A percentile compares a stretch with the other conserved stretches of the same genome.
Conservation (phyloP, 495 filamentous ascomycete species). For the Aspergillus ellipticus region DNA sequence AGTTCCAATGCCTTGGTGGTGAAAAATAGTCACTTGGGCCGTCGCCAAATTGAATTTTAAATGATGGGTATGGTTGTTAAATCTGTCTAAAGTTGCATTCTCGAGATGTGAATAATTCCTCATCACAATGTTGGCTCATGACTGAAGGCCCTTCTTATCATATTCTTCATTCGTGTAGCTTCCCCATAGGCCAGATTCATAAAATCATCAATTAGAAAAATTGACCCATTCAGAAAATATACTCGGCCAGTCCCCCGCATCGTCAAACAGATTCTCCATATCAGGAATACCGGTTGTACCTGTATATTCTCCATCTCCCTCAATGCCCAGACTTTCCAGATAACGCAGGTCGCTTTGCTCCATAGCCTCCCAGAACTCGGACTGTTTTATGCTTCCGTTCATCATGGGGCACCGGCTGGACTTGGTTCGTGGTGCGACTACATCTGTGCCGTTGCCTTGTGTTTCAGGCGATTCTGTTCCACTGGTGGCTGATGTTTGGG, state of each 20-base stretch:
- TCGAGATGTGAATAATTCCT: no score
- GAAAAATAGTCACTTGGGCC: no score
- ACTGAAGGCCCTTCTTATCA: no score
- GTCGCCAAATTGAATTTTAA: no score
- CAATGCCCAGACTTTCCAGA: neutral
- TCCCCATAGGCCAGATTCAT: no score
- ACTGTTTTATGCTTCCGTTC: neutral
- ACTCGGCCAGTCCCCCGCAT: neutral
- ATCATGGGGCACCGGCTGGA: neutral
- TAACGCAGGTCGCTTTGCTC: neutral
- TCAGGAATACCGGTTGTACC: neutral
- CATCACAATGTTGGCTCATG: no score
- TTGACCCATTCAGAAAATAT: slow-evolving; percentile 2
- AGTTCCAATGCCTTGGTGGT: no score
- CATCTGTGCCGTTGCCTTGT: neutral
- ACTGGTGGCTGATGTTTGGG: neutral
- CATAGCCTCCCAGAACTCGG: neutral
- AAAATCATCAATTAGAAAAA: neutral
- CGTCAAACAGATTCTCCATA: neutral
- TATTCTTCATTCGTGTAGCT: no score
- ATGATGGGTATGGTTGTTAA: no score
- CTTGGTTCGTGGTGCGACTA: neutral
- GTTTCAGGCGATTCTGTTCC: neutral
- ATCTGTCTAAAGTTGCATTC: no score
- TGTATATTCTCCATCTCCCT: neutral